Evolutionary conservation across 345 rosid genomes (phyloP), one percentile per base, ranked within the genome.

Genomic region (Syzygium aromaticum): DNA sequence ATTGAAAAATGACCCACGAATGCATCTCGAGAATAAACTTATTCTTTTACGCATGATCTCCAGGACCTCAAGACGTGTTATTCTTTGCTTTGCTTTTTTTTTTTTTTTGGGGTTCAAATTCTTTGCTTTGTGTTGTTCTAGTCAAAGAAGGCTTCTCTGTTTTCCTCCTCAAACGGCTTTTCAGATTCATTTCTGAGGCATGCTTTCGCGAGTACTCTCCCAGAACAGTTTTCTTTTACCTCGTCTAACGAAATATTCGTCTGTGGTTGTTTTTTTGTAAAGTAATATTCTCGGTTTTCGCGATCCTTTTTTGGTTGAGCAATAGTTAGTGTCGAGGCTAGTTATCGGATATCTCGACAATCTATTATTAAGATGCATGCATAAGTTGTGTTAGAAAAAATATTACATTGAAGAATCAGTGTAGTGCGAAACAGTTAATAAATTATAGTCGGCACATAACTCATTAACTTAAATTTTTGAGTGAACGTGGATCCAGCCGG

Each of bases 401-500:
- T 19, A 0, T 30, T 16, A 0, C 46, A 9, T 19, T 9, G 6
- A 67, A 3, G 0, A 67, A 67, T 67, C 33, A 0, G 2, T 33
- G 2, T 67, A 8, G 6, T 19, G 22, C 17, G 7, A 11, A 33
- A 12, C 1, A 33, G 10, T 33, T 67, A 33, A 8, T 19, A 33
- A 8, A 22, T 33, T 2, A 1, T 9, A 22, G 2, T 3, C 8
- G 0, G 1, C 0, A 5, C 40, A 30, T 64, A 33, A 17, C 22
- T 67, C 3, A 1, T 67, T 5, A 0, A 1, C 2, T 67, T 33
- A 8, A 67, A 0, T 1, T 8, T 33, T 67, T 33, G 13, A 33
- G 25, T 17, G 12, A 40, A 19, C 9, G 38, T 33, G 3, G 6
- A 3, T 0, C 3, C 1, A 11, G 8, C 8, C 1, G 3, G 1